These are phyloP conservation scores for Macrophomina phaseolina DNA, from an alignment of 2,329 filamentous ascomycete species.

Conservation along the genomic window DNA sequence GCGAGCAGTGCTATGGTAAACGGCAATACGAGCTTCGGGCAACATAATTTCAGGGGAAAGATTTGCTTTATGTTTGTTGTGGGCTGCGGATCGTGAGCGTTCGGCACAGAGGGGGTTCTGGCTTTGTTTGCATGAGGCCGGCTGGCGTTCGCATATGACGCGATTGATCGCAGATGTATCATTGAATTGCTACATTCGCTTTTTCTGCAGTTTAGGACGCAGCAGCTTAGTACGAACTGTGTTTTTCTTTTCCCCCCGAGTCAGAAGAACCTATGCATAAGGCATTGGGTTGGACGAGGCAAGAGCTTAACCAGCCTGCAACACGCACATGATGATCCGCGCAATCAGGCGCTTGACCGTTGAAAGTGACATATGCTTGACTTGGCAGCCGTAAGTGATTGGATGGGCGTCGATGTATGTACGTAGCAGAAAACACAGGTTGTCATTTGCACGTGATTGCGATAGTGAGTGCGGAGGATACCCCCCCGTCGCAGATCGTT, in stretches of 20 bases:
- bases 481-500: conserved; percentile 24
- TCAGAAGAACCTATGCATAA: background rate
- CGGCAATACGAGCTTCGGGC: conserved; percentile 7
- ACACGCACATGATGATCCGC: conserved; percentile 1
- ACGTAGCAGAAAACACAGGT: background rate
- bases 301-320: background rate
- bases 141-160: conserved; percentile 26
- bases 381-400: conserved; percentile 2
- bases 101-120: conserved; percentile 10
- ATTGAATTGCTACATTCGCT: conserved; percentile 24
- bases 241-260: background rate
- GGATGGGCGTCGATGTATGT: background rate
- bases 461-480: conserved; percentile 15
- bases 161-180: conserved; percentile 23
- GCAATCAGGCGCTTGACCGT: conserved; percentile 3
- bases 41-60: conserved; percentile 16
- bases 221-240: conserved; percentile 20
- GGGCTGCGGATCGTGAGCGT: conserved; percentile 13
- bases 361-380: conserved; percentile 1
- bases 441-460: conserved; percentile 19
- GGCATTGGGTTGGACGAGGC: background rate
- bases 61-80: conserved; percentile 4
- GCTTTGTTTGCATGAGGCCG: conserved; percentile 27
- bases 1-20: background rate
- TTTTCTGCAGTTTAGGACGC: conserved; percentile 18